phyloP scores from a whole-genome alignment of 2,329 filamentous ascomycete genomes.

The Colletotrichum endophyticum region DNA sequence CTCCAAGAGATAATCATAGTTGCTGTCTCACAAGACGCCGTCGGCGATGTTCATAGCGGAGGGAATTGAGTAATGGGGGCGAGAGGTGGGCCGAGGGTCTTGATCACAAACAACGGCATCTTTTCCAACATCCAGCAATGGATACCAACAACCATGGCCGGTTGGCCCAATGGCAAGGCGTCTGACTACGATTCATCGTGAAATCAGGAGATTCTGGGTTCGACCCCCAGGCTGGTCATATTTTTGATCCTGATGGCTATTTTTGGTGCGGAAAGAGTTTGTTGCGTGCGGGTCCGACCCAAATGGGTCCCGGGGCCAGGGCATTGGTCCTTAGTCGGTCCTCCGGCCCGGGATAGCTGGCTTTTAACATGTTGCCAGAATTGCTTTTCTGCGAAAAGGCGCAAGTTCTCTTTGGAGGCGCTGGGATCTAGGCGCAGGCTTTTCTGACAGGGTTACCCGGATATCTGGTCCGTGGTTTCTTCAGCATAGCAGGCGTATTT shows the following conservation, averaged over 20 bases:
- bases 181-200: constrained; percentile 40
- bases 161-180: constrained; percentile 46
- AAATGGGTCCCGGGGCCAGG: background rate
- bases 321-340: background rate
- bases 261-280: background rate
- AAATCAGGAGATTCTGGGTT: constrained; percentile 22
- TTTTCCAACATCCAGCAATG: background rate
- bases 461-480: background rate
- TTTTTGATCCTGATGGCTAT: background rate
- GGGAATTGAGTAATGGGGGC: background rate
- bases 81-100: background rate
- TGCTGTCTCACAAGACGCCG: background rate
- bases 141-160: background rate
- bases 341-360: background rate
- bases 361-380: background rate
- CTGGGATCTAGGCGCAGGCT: background rate
- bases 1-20: background rate
- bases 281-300: background rate
- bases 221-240: constrained; percentile 21
- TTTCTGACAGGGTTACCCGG: background rate
- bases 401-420: background rate
- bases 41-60: background rate
- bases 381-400: background rate
- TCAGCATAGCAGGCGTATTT: background rate
- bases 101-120: background rate